A percentile compares a stretch with the other conserved stretches of the same genome.
Conservation (phyloP, 202 grass and related monocot species). For the Eragrostis tef region DNA sequence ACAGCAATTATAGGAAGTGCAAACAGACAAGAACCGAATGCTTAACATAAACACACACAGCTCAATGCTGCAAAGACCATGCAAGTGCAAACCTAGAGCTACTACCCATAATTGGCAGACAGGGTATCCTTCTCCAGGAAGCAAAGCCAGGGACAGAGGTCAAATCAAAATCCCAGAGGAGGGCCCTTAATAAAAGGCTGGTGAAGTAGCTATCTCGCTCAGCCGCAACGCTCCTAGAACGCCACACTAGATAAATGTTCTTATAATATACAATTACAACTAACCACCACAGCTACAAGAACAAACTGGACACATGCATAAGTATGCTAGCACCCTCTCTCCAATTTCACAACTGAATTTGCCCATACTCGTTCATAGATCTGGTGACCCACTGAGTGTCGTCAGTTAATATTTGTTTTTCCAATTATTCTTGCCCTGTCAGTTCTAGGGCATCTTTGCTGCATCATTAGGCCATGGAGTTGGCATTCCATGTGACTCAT, state of each 20-base stretch:
- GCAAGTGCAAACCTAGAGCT: conserved; percentile 39
- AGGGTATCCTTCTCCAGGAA: conserved; percentile 62
- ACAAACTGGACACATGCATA: conserved; percentile 6
- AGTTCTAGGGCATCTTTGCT: conserved; percentile 57
- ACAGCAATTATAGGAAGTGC: conserved; percentile 39
- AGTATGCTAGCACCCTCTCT: not conserved
- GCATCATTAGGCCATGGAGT: conserved; percentile 64
- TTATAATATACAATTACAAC: not conserved
- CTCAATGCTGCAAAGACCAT: not conserved
- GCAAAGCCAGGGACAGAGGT: conserved; percentile 55
- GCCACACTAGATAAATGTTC: not conserved
- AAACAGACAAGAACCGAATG: conserved; percentile 51
- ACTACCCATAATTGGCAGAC: conserved; percentile 53
- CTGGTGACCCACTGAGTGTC: conserved; percentile 48
- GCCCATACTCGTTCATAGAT: conserved; percentile 49
- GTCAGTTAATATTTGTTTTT: not conserved
- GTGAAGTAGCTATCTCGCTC: not conserved
- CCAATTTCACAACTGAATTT: conserved; percentile 44
- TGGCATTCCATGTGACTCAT: conserved; percentile 68
- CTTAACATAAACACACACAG: conserved; percentile 41
- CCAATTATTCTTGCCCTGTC: not conserved
- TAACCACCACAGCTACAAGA: conserved; percentile 26
- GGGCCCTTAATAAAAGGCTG: conserved; percentile 35
- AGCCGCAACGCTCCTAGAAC: conserved; percentile 25
- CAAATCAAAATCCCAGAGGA: conserved; percentile 45